Evolutionary conservation across 2,329 filamentous ascomycete genomes (phyloP), one percentile per base, ranked within the genome.

Genomic region (Macroventuria anomochaeta): DNA sequence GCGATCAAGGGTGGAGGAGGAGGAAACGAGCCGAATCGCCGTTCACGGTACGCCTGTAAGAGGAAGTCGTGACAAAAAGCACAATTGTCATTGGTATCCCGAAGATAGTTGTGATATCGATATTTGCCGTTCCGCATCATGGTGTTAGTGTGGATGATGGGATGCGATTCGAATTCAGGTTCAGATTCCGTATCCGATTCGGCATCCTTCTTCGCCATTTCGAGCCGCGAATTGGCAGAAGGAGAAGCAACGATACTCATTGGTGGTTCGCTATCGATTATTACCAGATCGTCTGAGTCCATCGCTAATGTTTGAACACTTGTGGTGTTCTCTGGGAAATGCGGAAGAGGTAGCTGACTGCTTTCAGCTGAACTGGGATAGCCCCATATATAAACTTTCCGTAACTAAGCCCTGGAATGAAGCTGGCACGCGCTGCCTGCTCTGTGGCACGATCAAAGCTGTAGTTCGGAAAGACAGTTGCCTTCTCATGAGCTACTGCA

Each of bases 241-340:
- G 23, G 18, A 12, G 38, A 17, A 20, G 20, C 15, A 1, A 6
- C 8, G 10, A n/a, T 11, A 8, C n/a, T 51, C 33, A 21, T 34
- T 3, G 41, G n/a, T 17, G 46, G 26, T 7, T 53, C 40, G 21
- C 21, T 43, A 2, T 55, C 46, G 12, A 65, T 53, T 7, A 65
- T 46, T 3, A 62, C 61, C 7, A 62, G 32, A 29, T 63, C 58
- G 7, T 64, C 61, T 2, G 42, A 36, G 12, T 62, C 60, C 52
- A 55, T 55, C 4, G 2, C 10, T 13, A 3, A 25, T 25, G n/a
- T 25, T 3, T 10, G 10, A 12, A 8, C 2, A 23, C 23, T 23
- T n/a, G 3, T 17, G 18, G 15, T 29, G 3, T 28, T 4, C 32
- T n/a, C n/a, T 20, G 12, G n/a, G 5, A 8, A 13, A 17, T 34